Percentiles rank a stretch among this genome's conserved stretches.
These are phyloP conservation scores for Linum usitatissimum DNA, from an alignment of 345 rosid species.

Conservation along the genomic window DNA sequence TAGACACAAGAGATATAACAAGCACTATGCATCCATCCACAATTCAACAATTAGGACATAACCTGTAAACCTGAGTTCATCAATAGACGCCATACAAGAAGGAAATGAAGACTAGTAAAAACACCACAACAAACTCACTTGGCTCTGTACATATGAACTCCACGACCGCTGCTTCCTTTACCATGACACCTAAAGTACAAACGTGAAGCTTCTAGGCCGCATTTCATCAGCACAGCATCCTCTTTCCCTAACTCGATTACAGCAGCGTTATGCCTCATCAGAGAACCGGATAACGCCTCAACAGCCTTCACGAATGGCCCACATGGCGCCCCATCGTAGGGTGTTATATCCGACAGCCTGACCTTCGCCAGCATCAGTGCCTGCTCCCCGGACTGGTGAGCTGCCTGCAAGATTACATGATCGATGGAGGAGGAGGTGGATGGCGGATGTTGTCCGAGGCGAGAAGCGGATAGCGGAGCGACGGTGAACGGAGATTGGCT, in stretches of 20 bases:
- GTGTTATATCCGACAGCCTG: constrained; percentile 52
- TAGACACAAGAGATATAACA: no score
- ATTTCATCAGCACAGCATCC: constrained; percentile 60
- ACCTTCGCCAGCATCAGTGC: constrained; percentile 46
- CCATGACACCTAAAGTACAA: constrained; percentile 50
- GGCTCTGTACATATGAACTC: constrained; percentile 70
- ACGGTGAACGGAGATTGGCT: constrained; percentile 20
- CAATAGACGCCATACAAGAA: not conserved
- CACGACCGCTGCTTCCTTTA: constrained; percentile 41
- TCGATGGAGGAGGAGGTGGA: constrained; percentile 2
- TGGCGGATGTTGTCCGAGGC: constrained; percentile 7
- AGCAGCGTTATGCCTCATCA: constrained; percentile 73
- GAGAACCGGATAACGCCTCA: constrained; percentile 71
- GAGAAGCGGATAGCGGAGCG: constrained; percentile 13
- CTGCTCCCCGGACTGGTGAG: constrained; percentile 26
- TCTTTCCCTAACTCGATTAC: constrained; percentile 71
- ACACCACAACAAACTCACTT: not conserved
- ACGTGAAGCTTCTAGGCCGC: constrained; percentile 75
- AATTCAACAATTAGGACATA: not conserved
- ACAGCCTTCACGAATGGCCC: constrained; percentile 57
- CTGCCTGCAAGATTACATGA: constrained; percentile 31
- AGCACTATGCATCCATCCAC: not conserved
- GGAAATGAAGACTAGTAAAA: not conserved
- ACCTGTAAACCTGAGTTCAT: not conserved
- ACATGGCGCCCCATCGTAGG: constrained; percentile 71